Percentiles rank a stretch among this genome's conserved stretches.
phyloP scores from a whole-genome alignment of 306 rosid species.

The Nissolia schottii region DNA sequence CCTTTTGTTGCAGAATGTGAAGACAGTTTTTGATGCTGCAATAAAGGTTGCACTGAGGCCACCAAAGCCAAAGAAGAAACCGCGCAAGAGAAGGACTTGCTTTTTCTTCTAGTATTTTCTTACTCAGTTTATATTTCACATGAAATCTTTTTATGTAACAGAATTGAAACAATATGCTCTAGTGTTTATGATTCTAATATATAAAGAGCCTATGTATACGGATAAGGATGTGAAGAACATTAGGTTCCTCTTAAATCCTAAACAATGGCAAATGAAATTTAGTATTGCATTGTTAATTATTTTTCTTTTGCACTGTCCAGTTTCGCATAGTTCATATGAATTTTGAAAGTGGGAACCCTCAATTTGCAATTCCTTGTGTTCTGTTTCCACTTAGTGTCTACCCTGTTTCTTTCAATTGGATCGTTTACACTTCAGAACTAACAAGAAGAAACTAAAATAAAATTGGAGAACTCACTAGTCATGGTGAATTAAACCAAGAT shows the following conservation, averaged over 20 bases:
- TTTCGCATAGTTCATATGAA: neutral
- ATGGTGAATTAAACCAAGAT: neutral
- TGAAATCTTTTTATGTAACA: neutral
- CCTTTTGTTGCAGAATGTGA: constrained; percentile 44
- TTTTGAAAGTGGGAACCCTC: neutral
- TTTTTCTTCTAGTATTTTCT: constrained; percentile 22
- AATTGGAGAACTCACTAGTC: neutral
- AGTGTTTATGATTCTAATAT: constrained; percentile 5
- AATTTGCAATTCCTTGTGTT: neutral
- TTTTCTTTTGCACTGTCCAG: neutral
- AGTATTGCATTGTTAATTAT: constrained; percentile 14
- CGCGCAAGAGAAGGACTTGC: constrained; percentile 39
- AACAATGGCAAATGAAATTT: neutral
- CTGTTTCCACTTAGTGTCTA: neutral
- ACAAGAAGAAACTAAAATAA: neutral
- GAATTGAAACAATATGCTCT: neutral
- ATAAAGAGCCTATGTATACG: neutral
- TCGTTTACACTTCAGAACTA: neutral
- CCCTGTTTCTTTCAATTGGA: neutral
- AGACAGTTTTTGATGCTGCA: constrained; percentile 51
- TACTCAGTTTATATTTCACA: constrained; percentile 9
- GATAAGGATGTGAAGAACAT: neutral
- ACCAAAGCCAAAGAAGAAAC: constrained; percentile 43
- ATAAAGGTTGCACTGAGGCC: constrained; percentile 51
- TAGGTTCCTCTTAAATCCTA: neutral